These are phyloP conservation scores for Tricholoma sp. DNA, from an alignment of 768 basidiomycete species.

Conservation along the genomic window DNA sequence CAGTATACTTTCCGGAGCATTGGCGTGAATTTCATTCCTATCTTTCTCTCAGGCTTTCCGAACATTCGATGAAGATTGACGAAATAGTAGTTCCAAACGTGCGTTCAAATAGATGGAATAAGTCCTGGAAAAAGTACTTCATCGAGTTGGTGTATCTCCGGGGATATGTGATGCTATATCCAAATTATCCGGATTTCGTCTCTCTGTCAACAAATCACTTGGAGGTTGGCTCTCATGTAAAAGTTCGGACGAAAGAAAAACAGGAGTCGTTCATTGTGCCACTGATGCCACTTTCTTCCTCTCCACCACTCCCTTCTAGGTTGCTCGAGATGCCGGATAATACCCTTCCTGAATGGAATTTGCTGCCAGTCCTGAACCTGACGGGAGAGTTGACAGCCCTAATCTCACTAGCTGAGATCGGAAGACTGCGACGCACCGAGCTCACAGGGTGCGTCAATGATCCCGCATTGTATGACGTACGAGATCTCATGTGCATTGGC, in stretches of 20 bases:
- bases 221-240: conserved; percentile 80
- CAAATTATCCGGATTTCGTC: conserved; percentile 66
- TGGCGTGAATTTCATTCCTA: conserved; percentile 87
- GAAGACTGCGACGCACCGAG: conserved; percentile 27
- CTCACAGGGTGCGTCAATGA: conserved; percentile 26
- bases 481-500: conserved; percentile 19
- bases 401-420: conserved; percentile 26
- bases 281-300: conserved; percentile 46
- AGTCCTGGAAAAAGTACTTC: conserved; percentile 87
- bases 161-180: conserved; percentile 87
- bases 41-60: conserved; percentile 66
- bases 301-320: conserved; percentile 13
- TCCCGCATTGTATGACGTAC: conserved; percentile 18
- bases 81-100: conserved; percentile 61
- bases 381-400: conserved; percentile 43
- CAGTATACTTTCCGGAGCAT: conserved; percentile 83
- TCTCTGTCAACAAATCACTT: conserved; percentile 90
- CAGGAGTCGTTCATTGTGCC: conserved; percentile 64
- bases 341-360: conserved; percentile 44
- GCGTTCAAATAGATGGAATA: conserved; percentile 76
- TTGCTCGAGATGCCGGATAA: conserved; percentile 59
- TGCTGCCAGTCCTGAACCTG: conserved; percentile 68
- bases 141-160: conserved; percentile 80
- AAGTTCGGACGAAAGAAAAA: conserved; percentile 51
- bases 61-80: conserved; percentile 33